phyloP scores from a whole-genome alignment of 2,329 filamentous ascomycete genomes.

The Clonostachys sp. region DNA sequence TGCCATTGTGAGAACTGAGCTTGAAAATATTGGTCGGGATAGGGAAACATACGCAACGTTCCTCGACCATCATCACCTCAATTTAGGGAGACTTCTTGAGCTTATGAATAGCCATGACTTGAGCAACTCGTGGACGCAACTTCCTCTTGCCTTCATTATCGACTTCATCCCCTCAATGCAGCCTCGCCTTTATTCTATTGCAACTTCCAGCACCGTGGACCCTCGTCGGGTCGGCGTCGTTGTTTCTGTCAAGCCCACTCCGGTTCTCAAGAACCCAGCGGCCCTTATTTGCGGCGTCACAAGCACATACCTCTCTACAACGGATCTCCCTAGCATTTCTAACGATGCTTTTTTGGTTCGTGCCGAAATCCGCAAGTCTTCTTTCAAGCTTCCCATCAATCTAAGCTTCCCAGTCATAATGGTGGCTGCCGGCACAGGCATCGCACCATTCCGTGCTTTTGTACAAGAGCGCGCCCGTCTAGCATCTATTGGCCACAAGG shows the following conservation, averaged over 20 bases:
- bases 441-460: slow-evolving; percentile 27
- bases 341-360: neutral
- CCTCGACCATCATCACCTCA: slow-evolving; percentile 9
- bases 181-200: slow-evolving; percentile 58
- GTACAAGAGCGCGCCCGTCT: slow-evolving; percentile 4
- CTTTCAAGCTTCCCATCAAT: slow-evolving; percentile 34
- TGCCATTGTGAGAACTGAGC: too few species aligned
- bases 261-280: neutral
- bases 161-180: slow-evolving; percentile 44
- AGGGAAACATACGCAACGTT: neutral
- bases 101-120: neutral
- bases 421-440: slow-evolving; percentile 14
- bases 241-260: slow-evolving; percentile 18
- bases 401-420: slow-evolving; percentile 35
- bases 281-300: slow-evolving; percentile 6
- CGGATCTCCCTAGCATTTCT: neutral
- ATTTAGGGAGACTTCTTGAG: slow-evolving; percentile 13
- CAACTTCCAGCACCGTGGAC: slow-evolving; percentile 40
- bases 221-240: slow-evolving; percentile 11
- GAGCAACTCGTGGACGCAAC: slow-evolving; percentile 8
- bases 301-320: slow-evolving; percentile 9
- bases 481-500: slow-evolving; percentile 4
- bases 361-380: slow-evolving; percentile 47
- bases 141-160: slow-evolving; percentile 46
- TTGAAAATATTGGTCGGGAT: neutral